Base-by-base conservation (phyloP, 2,329 filamentous ascomycete genomes). In the Calycina herbarum region DNA sequence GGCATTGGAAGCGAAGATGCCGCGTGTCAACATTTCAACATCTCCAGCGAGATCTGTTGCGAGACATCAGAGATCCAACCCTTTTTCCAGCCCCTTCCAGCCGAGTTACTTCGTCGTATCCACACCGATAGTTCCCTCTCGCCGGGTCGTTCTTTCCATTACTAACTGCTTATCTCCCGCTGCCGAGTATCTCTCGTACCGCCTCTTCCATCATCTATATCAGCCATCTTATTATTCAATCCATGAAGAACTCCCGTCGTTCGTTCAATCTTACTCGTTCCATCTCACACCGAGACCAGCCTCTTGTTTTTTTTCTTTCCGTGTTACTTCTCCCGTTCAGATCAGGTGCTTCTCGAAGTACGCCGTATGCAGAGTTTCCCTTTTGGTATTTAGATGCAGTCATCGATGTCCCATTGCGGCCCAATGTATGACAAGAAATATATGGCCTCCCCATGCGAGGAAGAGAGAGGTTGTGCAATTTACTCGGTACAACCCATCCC, bases 161-260 rank as follows among this genome's bases (percentile, higher is more conserved):
- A n/a, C 5, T 24, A 48, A 20, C 42, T 48, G 42, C 42, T 24
- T 48, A 48, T 24, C n/a, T n/a, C n/a, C 45, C 20, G 38, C 13
- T 48, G 7, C 45, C 45, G 45, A 48, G 45, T 48, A 40, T 15
- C 38, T 15, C 5, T 40, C 38, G 38, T 40, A 40, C 13, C 13
- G 13, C 38, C 38, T 40, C 38, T 48, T 48, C 20, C 45, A 48
- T 48, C n/a, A 48, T 48, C 45, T 48, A 48, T 48, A 48, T 48
- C 45, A 48, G 45, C 17, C 45, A 48, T 20, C 20, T 48, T 48
- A 48, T 48, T 48, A n/a, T 48, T 48, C 45, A 2, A 48, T 48
- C 45, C n/a, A 48, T 11, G 45, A 48, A 48, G 42, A 48, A 20
- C 17, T n/a, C 6, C 15, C 15, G 38, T 8, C 11, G 5, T 17